Evolutionary conservation across 805 yeast genomes (phyloP).

Genomic region (Wickerhamomyces queroliae): DNA sequence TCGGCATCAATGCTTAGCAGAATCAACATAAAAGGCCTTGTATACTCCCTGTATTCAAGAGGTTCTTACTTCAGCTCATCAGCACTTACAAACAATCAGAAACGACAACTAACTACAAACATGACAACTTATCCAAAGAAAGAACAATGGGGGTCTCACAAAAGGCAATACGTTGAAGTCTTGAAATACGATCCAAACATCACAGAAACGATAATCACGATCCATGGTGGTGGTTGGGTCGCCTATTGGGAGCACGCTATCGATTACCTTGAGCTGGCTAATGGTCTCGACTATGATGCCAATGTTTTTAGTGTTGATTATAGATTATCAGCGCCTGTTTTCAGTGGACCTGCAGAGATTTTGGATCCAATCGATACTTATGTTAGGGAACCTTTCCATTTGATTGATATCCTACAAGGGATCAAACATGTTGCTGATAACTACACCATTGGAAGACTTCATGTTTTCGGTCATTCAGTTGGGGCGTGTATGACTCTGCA

Average conservation of each 20-base stretch:
- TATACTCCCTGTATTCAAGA: too few species aligned
- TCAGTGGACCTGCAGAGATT: neutral
- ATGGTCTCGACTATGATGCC: neutral
- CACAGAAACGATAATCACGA: neutral
- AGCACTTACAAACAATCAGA: too few species aligned
- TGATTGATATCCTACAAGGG: neutral
- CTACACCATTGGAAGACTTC: neutral
- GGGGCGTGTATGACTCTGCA: neutral
- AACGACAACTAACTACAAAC: too few species aligned
- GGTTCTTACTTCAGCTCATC: too few species aligned
- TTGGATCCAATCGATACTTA: neutral
- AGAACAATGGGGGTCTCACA: neutral
- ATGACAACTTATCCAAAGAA: too few species aligned
- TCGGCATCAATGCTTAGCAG: too few species aligned
- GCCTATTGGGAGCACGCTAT: neutral
- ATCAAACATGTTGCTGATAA: neutral
- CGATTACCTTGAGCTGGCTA: neutral
- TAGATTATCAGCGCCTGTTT: neutral
- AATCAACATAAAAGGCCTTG: too few species aligned
- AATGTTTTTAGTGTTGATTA: constrained; percentile 1
- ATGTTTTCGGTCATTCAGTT: constrained; percentile 1
- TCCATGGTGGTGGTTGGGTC: constrained; percentile 1
- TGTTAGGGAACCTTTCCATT: constrained; percentile 1
- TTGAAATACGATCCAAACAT: neutral
- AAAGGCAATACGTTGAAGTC: neutral